These are phyloP conservation scores for Camelina sativa DNA, from an alignment of 345 rosid species.

Conservation along the genomic window DNA sequence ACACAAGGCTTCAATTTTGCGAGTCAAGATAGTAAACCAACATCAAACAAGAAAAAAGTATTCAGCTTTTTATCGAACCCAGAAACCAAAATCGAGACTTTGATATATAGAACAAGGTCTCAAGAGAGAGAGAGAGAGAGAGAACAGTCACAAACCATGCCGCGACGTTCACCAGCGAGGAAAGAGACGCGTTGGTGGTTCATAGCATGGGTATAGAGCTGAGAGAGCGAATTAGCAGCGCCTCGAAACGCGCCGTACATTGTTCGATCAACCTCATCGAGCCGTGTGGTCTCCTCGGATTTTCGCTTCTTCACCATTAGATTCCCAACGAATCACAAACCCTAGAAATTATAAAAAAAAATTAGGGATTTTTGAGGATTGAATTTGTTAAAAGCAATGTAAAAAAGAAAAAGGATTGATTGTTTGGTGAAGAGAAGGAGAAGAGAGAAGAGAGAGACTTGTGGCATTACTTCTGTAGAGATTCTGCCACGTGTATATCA, in stretches of 20 bases:
- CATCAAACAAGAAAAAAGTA: constrained; percentile 14
- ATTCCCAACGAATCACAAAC: constrained; percentile 16
- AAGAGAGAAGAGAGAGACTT: constrained; percentile 20
- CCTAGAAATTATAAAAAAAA: constrained; percentile 11
- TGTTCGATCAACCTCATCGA: constrained; percentile 94
- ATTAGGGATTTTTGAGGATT: constrained; percentile 19
- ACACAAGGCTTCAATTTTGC: background rate
- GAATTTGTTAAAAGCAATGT: background rate
- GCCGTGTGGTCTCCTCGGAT: constrained; percentile 65
- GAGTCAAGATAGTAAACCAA: background rate
- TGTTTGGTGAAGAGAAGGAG: constrained; percentile 30
- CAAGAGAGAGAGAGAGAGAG: background rate
- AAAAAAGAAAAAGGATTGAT: background rate
- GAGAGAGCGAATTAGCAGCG: constrained; percentile 95
- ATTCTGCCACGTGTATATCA: constrained; percentile 44
- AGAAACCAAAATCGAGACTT: background rate
- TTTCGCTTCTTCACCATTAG: constrained; percentile 91
- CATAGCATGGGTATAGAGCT: constrained; percentile 86
- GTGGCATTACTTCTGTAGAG: constrained; percentile 24
- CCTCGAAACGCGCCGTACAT: constrained; percentile 85
- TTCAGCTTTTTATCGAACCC: constrained; percentile 7
- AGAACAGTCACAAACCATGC: constrained; percentile 48
- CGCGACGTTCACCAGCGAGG: constrained; percentile 84
- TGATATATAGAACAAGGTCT: background rate
- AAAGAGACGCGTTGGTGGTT: constrained; percentile 75